Conservation (phyloP, 768 basidiomycete genomes). For the Tremella yokohamensis region DNA sequence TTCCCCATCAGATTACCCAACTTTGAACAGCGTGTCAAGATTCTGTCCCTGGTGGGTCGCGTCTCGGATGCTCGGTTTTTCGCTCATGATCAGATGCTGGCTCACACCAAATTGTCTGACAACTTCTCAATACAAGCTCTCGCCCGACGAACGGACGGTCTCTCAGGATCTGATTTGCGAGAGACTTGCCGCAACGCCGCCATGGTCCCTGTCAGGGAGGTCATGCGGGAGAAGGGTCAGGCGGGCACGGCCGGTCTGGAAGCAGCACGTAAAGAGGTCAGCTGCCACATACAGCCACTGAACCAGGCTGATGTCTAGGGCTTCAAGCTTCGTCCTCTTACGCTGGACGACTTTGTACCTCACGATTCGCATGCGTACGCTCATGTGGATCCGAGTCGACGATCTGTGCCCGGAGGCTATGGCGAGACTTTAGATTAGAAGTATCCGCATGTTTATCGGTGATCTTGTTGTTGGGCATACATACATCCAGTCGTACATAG, state of each 20-base stretch:
- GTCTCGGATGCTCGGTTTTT: background rate
- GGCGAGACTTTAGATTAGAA: conserved; percentile 29
- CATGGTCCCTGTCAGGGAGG: conserved; percentile 67
- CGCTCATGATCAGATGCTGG: conserved; percentile 65
- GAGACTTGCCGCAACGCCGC: conserved; percentile 91
- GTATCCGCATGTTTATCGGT: too few relatives aligned
- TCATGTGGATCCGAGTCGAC: conserved; percentile 46
- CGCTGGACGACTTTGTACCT: conserved; percentile 64
- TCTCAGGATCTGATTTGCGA: conserved; percentile 84
- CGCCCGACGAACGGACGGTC: conserved; percentile 66
- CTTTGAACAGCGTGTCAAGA: conserved; percentile 72
- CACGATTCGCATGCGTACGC: conserved; percentile 49
- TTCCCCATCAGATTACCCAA: conserved; percentile 82
- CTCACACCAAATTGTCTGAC: conserved; percentile 65
- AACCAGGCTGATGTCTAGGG: conserved; percentile 57
- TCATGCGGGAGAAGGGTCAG: conserved; percentile 47
- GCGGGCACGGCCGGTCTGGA: conserved; percentile 56
- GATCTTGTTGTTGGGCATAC: background rate
- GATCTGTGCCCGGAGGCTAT: conserved; percentile 24
- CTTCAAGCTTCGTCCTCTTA: conserved; percentile 70
- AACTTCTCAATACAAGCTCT: conserved; percentile 63
- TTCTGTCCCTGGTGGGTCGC: conserved; percentile 66
- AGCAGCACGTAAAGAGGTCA: conserved; percentile 55
- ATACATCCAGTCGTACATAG: too few relatives aligned
- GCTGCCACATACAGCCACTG: background rate